A percentile compares a stretch with the other conserved stretches of the same genome.
phyloP scores from a whole-genome alignment of 139 green algal genomes.

The Micractinium sp. region DNA sequence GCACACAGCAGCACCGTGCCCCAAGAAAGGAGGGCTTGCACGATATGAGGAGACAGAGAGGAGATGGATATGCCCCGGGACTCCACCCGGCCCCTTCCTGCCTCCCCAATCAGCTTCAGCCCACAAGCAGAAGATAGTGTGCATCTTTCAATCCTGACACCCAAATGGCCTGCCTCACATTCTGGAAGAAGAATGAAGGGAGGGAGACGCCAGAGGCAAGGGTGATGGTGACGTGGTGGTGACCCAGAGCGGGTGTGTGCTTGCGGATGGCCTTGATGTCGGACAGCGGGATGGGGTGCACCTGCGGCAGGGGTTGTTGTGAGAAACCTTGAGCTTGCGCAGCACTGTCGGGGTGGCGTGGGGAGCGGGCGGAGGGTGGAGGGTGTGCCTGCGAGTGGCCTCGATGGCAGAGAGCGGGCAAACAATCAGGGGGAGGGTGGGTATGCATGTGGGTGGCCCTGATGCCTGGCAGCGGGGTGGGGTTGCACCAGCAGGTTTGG shows the following conservation, averaged over 20 bases:
- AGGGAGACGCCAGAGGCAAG: constrained; percentile 77
- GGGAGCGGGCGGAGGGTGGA: too few relatives aligned
- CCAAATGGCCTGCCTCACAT: constrained; percentile 44
- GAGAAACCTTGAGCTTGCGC: too few relatives aligned
- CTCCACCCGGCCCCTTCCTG: too few relatives aligned
- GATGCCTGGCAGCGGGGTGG: constrained; percentile 84
- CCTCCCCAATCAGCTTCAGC: too few relatives aligned
- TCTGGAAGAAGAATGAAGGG: constrained; percentile 83
- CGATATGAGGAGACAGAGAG: too few relatives aligned
- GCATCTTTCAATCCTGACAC: background rate
- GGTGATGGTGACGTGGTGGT: constrained; percentile 76
- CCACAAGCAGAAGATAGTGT: background rate
- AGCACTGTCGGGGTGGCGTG: too few relatives aligned
- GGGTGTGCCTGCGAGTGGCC: too few relatives aligned
- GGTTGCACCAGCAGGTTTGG: constrained; percentile 65
- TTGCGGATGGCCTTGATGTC: constrained; percentile 82
- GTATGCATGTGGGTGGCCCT: constrained; percentile 74
- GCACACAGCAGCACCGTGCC: too few relatives aligned
- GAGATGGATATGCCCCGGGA: too few relatives aligned
- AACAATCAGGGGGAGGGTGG: constrained; percentile 74
- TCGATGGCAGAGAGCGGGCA: constrained; percentile 75
- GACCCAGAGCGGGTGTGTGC: constrained; percentile 71
- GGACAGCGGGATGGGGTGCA: constrained; percentile 80
- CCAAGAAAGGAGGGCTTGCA: too few relatives aligned
- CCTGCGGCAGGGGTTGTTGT: constrained; percentile 79